Evolutionary conservation across 768 basidiomycete genomes (phyloP).

Genomic region (Favolaschia claudopus): DNA sequence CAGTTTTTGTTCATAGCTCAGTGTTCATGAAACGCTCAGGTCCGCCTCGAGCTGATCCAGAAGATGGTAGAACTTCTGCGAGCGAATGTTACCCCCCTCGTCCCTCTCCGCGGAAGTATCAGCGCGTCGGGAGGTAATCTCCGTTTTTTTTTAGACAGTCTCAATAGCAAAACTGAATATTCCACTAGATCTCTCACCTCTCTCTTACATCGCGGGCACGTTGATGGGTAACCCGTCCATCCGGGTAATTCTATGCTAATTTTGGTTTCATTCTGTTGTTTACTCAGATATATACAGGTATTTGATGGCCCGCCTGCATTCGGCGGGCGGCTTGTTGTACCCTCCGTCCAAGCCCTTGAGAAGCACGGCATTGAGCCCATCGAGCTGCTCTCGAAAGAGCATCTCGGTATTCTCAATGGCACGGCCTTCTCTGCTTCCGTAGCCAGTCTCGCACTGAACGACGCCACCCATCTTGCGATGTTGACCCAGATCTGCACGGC

Average conservation of each 20-base stretch:
- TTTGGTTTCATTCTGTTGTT: no score
- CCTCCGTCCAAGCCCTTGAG: constrained; percentile 63
- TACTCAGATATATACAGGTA: no score
- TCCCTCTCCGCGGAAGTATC: constrained; percentile 87
- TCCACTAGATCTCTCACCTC: constrained; percentile 79
- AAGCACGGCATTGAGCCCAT: constrained; percentile 70
- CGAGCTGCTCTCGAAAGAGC: constrained; percentile 76
- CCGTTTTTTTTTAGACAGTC: no score
- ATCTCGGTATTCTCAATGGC: constrained; percentile 84
- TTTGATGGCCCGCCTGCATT: constrained; percentile 62
- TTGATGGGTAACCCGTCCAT: constrained; percentile 84
- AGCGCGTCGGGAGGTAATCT: constrained; percentile 88
- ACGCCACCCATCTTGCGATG: constrained; percentile 71
- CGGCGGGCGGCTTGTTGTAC: constrained; percentile 55
- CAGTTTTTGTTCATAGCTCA: no score
- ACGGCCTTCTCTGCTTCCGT: constrained; percentile 86
- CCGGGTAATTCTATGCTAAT: no score
- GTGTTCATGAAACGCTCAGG: no score
- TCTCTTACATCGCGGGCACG: constrained; percentile 85
- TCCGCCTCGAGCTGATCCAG: constrained; percentile 80
- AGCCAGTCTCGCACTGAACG: constrained; percentile 76
- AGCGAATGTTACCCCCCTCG: constrained; percentile 77
- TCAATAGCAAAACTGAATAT: no score
- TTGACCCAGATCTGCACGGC: constrained; percentile 80
- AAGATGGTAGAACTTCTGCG: constrained; percentile 77